Base-by-base conservation (phyloP, 1,284 basidiomycete species). In the Leccinum fallax region DNA sequence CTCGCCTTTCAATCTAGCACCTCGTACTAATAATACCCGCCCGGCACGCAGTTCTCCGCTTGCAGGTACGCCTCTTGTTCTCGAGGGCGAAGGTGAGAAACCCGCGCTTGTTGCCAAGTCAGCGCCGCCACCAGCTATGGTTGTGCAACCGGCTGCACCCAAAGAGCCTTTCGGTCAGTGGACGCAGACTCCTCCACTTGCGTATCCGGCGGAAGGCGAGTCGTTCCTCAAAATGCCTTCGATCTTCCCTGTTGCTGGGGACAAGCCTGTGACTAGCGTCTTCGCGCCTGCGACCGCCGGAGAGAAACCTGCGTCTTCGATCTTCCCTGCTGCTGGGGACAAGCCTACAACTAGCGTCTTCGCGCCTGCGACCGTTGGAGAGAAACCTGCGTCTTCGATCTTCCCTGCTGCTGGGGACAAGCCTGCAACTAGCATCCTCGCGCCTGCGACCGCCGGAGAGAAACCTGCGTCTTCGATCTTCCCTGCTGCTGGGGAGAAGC, bases 1-100 rank as follows among this genome's bases (percentile, higher is more conserved):
- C 24, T 63, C 80, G 24, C 67, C 75, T 7, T 78, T 81, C 51
- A 69, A 74, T 24, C 64, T 84, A 52, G 70, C 80, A 43, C 81
- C 83, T 51, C 78, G 84, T 54, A 0, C 82, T 11, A 85, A 79
- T 58, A 87, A 85, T 2, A 48, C 46, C 15, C 81, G 84, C 10
- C 88, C 87, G 0, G 72, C 80, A 7, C 83, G 85, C 49, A 88
- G 87, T 63, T 89, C 87, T 9, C 87, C 87, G 2, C 75, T 89
- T 55, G 84, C 87, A 5, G 81, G 71, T 57, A 74, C 79, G 8
- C 79, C 86, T 2, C 69, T 84, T 16, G 80, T 81, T 10, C 75
- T 75, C 24, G 77, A 78, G 2, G 78, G 79, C 7, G 80, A 73
- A 34, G 65, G 69, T 40, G 68, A 67, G 30, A 67, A 67, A 19